Evolutionary conservation across 2,329 filamentous ascomycete species (phyloP).

Genomic region (Aspergillus ruber): DNA sequence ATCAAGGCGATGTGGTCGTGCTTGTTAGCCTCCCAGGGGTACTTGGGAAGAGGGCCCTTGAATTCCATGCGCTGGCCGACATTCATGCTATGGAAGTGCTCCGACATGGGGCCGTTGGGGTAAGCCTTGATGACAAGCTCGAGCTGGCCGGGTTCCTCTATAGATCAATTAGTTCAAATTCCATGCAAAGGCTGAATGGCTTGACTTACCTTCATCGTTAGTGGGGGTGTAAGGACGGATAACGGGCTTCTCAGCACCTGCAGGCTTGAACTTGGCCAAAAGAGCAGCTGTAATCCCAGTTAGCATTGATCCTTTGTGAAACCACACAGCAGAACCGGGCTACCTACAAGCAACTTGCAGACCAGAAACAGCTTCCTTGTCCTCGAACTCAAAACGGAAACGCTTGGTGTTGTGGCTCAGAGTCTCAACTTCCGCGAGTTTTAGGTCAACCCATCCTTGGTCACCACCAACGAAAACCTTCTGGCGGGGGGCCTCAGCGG

Average conservation of each 20-base stretch:
- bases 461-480: conserved; percentile 73
- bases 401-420: conserved; percentile 95
- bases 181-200: not conserved
- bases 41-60: conserved; percentile 95
- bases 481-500: conserved; percentile 26
- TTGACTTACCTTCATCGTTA: conserved; percentile 65
- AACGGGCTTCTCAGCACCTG: conserved; percentile 75
- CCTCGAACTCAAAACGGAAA: conserved; percentile 79
- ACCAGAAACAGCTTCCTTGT: conserved; percentile 77
- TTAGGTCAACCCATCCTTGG: conserved; percentile 79
- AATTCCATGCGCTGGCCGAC: conserved; percentile 79
- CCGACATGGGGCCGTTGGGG: conserved; percentile 83
- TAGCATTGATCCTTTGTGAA: conserved; percentile 3
- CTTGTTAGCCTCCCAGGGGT: conserved; percentile 84
- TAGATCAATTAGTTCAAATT: not conserved
- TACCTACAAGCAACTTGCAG: conserved; percentile 65
- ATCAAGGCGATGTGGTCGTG: conserved; percentile 67
- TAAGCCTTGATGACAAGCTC: conserved; percentile 93
- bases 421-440: conserved; percentile 68
- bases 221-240: conserved; percentile 90
- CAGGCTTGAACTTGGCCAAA: conserved; percentile 84
- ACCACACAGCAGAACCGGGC: not conserved
- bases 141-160: conserved; percentile 69
- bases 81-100: conserved; percentile 75
- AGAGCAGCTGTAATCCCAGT: conserved; percentile 54